Conservation (phyloP, 75 land plant species). For the Ceratopteris richardii region DNA sequence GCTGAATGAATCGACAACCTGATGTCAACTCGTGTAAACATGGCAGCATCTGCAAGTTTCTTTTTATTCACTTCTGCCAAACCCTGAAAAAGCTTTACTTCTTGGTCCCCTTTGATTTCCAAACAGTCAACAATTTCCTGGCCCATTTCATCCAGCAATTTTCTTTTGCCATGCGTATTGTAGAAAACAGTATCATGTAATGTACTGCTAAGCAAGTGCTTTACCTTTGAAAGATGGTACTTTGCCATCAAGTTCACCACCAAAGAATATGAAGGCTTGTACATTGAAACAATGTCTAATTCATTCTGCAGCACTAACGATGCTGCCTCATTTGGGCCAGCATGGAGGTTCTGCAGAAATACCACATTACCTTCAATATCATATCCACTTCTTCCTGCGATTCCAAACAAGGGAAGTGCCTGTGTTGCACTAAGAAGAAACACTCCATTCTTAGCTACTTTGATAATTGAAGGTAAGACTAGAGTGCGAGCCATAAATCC, state of each 20-base stretch:
- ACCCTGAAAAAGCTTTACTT: constrained; percentile 9
- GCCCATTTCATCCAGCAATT: not conserved
- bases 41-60: constrained; percentile 8
- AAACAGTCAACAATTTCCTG: not conserved
- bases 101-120: not conserved
- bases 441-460: constrained; percentile 1
- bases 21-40: constrained; percentile 9
- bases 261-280: constrained; percentile 11
- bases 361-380: constrained; percentile 11
- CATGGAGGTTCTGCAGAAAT: constrained; percentile 3
- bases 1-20: constrained; percentile 2
- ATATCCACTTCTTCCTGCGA: constrained; percentile 9
- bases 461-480: not conserved
- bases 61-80: constrained; percentile 5
- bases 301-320: not conserved
- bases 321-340: constrained; percentile 14
- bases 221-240: constrained; percentile 5
- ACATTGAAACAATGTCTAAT: not conserved
- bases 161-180: not conserved
- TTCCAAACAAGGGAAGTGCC: not conserved
- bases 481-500: constrained; percentile 5
- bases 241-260: constrained; percentile 7
- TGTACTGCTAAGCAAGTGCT: constrained; percentile 2
- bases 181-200: not conserved
- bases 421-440: not conserved